Percentiles rank a stretch among this genome's conserved stretches.
phyloP scores from a whole-genome alignment of 345 rosid genomes.

The Leavenworthia alabamica region DNA sequence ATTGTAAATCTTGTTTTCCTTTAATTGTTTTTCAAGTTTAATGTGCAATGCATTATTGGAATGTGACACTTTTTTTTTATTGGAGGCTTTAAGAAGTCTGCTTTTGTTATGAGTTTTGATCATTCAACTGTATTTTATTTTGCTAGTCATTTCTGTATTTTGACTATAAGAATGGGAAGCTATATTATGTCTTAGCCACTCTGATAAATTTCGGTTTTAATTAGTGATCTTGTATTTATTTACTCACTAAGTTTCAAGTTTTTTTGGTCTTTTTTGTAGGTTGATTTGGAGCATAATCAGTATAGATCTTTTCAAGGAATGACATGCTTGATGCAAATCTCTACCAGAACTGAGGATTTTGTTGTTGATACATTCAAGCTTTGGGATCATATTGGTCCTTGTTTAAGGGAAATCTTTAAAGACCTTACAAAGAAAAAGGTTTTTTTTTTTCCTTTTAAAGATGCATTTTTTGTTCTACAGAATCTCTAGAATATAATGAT shows the following conservation, averaged over 20 bases:
- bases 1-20: not conserved
- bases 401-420: conserved; percentile 79
- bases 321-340: conserved; percentile 96
- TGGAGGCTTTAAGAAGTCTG: too few species aligned
- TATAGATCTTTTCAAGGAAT: conserved; percentile 94
- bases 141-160: too few species aligned
- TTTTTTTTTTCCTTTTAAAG: conserved; percentile 13
- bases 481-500: not conserved
- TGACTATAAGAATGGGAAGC: too few species aligned
- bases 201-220: not conserved
- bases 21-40: too few species aligned
- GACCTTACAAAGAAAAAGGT: conserved; percentile 93
- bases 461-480: not conserved
- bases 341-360: conserved; percentile 86
- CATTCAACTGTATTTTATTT: too few species aligned
- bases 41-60: not conserved
- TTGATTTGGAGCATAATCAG: conserved; percentile 94
- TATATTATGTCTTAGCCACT: not conserved
- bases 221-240: not conserved
- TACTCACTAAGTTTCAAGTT: not conserved
- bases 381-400: conserved; percentile 71
- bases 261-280: conserved; percentile 39
- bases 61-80: too few species aligned
- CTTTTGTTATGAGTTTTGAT: too few species aligned
- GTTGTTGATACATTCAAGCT: conserved; percentile 84